Conservation (phyloP, 2,329 filamentous ascomycete genomes). For the Juglanconis juglandina region DNA sequence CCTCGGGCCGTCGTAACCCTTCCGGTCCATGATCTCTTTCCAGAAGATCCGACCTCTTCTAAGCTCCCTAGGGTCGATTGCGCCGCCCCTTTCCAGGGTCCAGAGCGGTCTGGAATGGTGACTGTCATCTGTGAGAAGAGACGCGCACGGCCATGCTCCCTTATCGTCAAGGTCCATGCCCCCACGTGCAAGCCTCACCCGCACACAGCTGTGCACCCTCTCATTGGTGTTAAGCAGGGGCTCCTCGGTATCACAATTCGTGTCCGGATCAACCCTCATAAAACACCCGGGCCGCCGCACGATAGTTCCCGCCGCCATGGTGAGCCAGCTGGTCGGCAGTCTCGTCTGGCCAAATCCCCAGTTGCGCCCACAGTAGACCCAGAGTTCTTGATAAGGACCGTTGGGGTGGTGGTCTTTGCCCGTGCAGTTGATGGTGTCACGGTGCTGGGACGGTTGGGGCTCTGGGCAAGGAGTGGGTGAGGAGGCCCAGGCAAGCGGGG, state of each 20-base stretch:
- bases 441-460: neutral
- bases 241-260: constrained; percentile 32
- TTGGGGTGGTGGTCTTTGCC: constrained; percentile 24
- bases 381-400: constrained; percentile 17
- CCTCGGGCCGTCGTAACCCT: constrained; percentile 21
- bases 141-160: constrained; percentile 26
- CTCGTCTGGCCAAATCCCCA: constrained; percentile 30
- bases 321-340: constrained; percentile 24
- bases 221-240: constrained; percentile 36
- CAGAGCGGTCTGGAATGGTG: constrained; percentile 21
- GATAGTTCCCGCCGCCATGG: constrained; percentile 25
- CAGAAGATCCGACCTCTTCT: constrained; percentile 3
- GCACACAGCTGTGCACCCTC: constrained; percentile 30
- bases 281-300: constrained; percentile 34
- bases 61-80: neutral
- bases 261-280: constrained; percentile 34
- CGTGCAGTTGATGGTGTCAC: constrained; percentile 27
- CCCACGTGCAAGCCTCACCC: constrained; percentile 27
- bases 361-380: constrained; percentile 23
- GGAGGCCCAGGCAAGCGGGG: constrained; percentile 22
- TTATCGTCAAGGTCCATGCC: constrained; percentile 33
- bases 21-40: constrained; percentile 15
- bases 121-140: constrained; percentile 20
- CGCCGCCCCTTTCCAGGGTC: constrained; percentile 22
- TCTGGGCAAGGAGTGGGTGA: constrained; percentile 26